Evolutionary conservation across 2,329 filamentous ascomycete genomes (phyloP).

Genomic region (Fusarium ambrosium): DNA sequence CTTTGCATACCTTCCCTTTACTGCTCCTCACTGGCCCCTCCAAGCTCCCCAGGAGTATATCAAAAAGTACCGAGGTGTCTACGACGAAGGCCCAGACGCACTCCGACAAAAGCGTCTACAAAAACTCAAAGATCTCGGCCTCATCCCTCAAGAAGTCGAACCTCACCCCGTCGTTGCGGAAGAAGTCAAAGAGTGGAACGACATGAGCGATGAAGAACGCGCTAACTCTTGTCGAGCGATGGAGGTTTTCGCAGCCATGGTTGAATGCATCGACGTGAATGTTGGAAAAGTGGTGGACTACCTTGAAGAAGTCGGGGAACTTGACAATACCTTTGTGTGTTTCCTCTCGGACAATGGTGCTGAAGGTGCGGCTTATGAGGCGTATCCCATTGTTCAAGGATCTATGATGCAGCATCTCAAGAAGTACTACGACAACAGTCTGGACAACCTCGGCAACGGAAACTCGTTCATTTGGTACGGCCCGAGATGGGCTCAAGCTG

Average conservation of each 20-base stretch:
- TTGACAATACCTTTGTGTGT: slow-evolving; percentile 74
- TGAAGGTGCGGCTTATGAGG: slow-evolving; percentile 64
- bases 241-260: slow-evolving; percentile 69
- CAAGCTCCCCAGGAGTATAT: slow-evolving; percentile 69
- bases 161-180: slow-evolving; percentile 33
- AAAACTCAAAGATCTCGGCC: slow-evolving; percentile 57
- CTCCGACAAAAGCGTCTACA: slow-evolving; percentile 60
- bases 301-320: slow-evolving; percentile 63
- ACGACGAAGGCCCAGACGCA: slow-evolving; percentile 71
- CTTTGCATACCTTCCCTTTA: slow-evolving; percentile 58
- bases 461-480: slow-evolving; percentile 39
- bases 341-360: slow-evolving; percentile 75
- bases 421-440: slow-evolving; percentile 34
- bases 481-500: slow-evolving; percentile 47
- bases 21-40: slow-evolving; percentile 74
- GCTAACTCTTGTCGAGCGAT: slow-evolving; percentile 45
- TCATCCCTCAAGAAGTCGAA: slow-evolving; percentile 52
- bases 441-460: slow-evolving; percentile 29
- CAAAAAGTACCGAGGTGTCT: slow-evolving; percentile 69
- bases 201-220: slow-evolving; percentile 18
- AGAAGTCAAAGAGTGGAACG: slow-evolving; percentile 22
- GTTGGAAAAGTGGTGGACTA: slow-evolving; percentile 66
- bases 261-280: slow-evolving; percentile 67
- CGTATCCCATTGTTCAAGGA: slow-evolving; percentile 27
- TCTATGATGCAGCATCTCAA: slow-evolving; percentile 42